Percentiles rank a stretch among this genome's conserved stretches.
Conservation (phyloP, 495 filamentous ascomycete genomes). For the Podospora pseudopauciseta region DNA sequence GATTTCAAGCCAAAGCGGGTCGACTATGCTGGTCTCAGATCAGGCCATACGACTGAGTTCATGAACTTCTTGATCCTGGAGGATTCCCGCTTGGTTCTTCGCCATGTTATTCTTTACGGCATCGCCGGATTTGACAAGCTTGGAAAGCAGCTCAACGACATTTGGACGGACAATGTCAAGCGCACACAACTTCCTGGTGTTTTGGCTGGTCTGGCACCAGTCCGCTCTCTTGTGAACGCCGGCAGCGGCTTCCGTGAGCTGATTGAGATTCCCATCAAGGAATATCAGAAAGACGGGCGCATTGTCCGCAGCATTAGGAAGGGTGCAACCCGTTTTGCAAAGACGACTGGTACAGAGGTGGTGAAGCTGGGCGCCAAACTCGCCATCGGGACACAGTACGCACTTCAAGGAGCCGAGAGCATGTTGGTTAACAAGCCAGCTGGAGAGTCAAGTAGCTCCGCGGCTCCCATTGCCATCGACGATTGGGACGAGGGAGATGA, state of each 20-base stretch:
- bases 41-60: slow-evolving; percentile 96
- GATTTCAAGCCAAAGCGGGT: slow-evolving; percentile 98
- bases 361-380: slow-evolving; percentile 92
- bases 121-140: slow-evolving; percentile 85
- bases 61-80: slow-evolving; percentile 99
- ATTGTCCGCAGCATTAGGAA: slow-evolving; percentile 89
- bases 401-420: slow-evolving; percentile 83
- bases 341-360: slow-evolving; percentile 85
- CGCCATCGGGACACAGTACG: slow-evolving; percentile 88
- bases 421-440: slow-evolving; percentile 55
- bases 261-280: slow-evolving; percentile 80
- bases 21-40: slow-evolving; percentile 90
- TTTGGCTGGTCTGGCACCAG: slow-evolving; percentile 83
- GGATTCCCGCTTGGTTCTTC: slow-evolving; percentile 77
- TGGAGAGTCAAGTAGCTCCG: slow-evolving; percentile 26
- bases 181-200: slow-evolving; percentile 84
- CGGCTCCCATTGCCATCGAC: slow-evolving; percentile 21
- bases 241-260: slow-evolving; percentile 81
- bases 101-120: slow-evolving; percentile 88
- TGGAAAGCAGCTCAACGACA: slow-evolving; percentile 82
- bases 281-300: slow-evolving; percentile 91
- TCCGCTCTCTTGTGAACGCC: slow-evolving; percentile 85
- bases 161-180: slow-evolving; percentile 96
- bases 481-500: slow-evolving; percentile 58
- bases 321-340: slow-evolving; percentile 82